Conservation (phyloP, 306 rosid species). For the Sindora glabra region DNA sequence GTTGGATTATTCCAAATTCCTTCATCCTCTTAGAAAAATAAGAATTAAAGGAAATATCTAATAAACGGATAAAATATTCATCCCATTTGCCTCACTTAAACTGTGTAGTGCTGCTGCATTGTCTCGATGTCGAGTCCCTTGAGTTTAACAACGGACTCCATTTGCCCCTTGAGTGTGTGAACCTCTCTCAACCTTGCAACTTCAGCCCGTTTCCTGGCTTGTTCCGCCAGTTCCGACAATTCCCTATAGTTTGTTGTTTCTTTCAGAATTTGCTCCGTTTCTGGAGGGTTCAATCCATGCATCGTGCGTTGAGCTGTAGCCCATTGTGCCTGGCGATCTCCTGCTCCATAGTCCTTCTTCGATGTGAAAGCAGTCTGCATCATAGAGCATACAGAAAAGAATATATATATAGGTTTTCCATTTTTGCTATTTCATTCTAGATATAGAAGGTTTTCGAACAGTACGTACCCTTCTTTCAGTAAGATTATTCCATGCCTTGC, state of each 20-base stretch:
- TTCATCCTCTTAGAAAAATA: conserved; percentile 22
- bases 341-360: conserved; percentile 77
- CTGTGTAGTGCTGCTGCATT: conserved; percentile 85
- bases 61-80: no score
- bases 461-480: conserved; percentile 57
- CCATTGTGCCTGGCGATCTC: conserved; percentile 90
- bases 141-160: conserved; percentile 82
- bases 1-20: conserved; percentile 47
- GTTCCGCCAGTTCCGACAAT: conserved; percentile 70
- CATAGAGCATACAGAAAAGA: no score
- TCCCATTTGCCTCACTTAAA: conserved; percentile 26
- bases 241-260: conserved; percentile 53
- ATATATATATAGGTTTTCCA: not conserved
- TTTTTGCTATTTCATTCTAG: not conserved
- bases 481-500: conserved; percentile 76
- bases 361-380: conserved; percentile 70
- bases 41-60: no score
- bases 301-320: conserved; percentile 80
- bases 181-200: conserved; percentile 89
- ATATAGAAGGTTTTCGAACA: not conserved
- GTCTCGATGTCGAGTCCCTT: conserved; percentile 89
- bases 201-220: conserved; percentile 75
- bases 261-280: conserved; percentile 24
- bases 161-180: conserved; percentile 84
- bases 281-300: conserved; percentile 76